Evolutionary conservation across 2,329 filamentous ascomycete species (phyloP), one percentile per base, ranked within the genome.

Genomic region (Fusarium albosuccineum): DNA sequence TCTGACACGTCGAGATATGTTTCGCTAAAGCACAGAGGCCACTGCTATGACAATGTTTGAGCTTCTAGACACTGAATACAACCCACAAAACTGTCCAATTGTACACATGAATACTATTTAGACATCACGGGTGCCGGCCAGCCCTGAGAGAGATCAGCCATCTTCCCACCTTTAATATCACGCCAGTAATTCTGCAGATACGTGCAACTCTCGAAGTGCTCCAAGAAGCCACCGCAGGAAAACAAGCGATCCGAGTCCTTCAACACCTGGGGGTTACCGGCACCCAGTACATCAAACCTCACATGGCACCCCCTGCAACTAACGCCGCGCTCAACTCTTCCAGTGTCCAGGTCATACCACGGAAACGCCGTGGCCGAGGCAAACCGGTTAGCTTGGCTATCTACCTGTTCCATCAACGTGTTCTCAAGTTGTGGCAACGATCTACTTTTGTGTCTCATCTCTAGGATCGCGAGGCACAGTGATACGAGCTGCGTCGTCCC

Each of bases 131-230:
- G n/a, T n/a, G n/a, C n/a, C n/a, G n/a, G n/a, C n/a, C n/a, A n/a
- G n/a, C 16, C n/a, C 27, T 17, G 8, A 14, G 9, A 9, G 5
- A 17, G 4, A 48, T 17, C 8, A 34, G 34, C 10, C 29, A 22
- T 14, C 29, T 33, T 13, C 34, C 44, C 29, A 30, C 39, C 11
- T 2, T 51, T 56, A 3, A 16, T 13, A 6, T 17, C 13, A 10
- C 29, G 9, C 60, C 56, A 66, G 1, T 60, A 29, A n/a, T 39
- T 9, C 11, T 53, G 61, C 16, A 57, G 57, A 14, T 49, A 1
- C 7, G 8, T 1, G 17, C 61, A 66, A 6, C 22, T 17, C 37
- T 55, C 13, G 14, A 64, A 57, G 9, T 66, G 61, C 9, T 17
- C 4, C 33, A 40, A 10, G 6, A 58, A 64, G 0, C 61, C 36